phyloP scores from a whole-genome alignment of 306 rosid genomes.

The Quercus alba region DNA sequence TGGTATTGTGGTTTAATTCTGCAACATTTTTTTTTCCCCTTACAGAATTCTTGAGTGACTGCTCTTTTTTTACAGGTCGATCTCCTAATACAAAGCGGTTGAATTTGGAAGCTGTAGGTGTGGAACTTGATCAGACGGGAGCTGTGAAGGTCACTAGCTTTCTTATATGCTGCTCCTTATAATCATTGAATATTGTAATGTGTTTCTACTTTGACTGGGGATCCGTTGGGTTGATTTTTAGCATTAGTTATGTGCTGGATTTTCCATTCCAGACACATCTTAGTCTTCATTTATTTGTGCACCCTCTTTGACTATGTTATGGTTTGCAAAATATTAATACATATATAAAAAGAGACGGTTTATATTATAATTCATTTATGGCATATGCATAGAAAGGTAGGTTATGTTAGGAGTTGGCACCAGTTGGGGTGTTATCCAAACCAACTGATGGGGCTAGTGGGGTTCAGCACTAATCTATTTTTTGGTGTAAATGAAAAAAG shows the following conservation, averaged over 20 bases:
- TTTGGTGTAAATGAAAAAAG: background rate
- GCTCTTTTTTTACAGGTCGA: slow-evolving; percentile 54
- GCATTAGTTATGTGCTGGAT: background rate
- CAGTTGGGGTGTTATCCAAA: background rate
- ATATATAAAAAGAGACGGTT: background rate
- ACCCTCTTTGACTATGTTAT: background rate
- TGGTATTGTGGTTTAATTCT: background rate
- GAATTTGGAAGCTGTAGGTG: slow-evolving; percentile 80
- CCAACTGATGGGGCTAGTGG: background rate
- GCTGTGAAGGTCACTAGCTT: slow-evolving; percentile 67
- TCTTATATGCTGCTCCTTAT: slow-evolving; percentile 14
- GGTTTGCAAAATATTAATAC: background rate
- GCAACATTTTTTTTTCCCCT: background rate
- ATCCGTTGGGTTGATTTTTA: background rate
- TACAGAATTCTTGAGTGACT: background rate
- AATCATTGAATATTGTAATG: slow-evolving; percentile 6
- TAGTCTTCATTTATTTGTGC: background rate
- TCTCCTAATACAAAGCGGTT: slow-evolving; percentile 86
- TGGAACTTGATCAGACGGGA: slow-evolving; percentile 61
- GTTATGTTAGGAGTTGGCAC: background rate
- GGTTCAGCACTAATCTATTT: background rate
- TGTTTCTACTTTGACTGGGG: slow-evolving; percentile 3
- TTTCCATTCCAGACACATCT: background rate
- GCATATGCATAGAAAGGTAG: background rate
- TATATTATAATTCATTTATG: background rate